phyloP scores from a whole-genome alignment of 257 asterid species.

The Salvia rosmarinus region DNA sequence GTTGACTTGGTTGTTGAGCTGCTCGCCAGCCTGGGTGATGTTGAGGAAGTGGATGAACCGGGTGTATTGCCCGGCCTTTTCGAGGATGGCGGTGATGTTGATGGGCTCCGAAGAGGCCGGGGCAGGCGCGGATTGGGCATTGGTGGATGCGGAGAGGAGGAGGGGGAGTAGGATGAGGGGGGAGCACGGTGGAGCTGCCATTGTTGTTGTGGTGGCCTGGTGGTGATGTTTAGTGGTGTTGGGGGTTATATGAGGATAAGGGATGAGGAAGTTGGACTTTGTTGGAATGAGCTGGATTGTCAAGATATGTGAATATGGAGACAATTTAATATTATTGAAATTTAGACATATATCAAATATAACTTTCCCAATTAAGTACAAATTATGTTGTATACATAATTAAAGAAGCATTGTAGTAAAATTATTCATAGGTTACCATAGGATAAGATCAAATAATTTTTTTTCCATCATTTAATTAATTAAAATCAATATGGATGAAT shows the following conservation, averaged over 20 bases:
- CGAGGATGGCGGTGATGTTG: constrained; percentile 65
- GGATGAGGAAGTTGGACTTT: constrained; percentile 41
- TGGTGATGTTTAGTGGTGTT: neutral
- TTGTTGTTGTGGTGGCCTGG: constrained; percentile 37
- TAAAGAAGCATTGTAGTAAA: no score
- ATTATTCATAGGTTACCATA: no score
- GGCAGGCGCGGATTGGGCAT: constrained; percentile 63
- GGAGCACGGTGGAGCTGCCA: constrained; percentile 47
- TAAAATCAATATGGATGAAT: no score
- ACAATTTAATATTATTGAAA: constrained; percentile 27
- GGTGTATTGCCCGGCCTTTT: constrained; percentile 55
- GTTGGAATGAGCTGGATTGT: constrained; percentile 68
- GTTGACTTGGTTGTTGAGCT: constrained; percentile 80
- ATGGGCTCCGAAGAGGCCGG: constrained; percentile 72
- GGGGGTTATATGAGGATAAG: constrained; percentile 43
- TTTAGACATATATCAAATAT: neutral
- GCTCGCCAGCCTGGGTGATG: constrained; percentile 56
- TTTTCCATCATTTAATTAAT: no score
- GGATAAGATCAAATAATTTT: no score
- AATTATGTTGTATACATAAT: no score
- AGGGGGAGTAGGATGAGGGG: constrained; percentile 39
- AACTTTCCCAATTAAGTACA: no score
- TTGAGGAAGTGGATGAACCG: constrained; percentile 61
- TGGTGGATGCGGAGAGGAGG: constrained; percentile 23
- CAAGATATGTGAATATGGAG: constrained; percentile 35